Base-by-base conservation (phyloP, 768 basidiomycete species). In the Leccinum incarnatum region DNA sequence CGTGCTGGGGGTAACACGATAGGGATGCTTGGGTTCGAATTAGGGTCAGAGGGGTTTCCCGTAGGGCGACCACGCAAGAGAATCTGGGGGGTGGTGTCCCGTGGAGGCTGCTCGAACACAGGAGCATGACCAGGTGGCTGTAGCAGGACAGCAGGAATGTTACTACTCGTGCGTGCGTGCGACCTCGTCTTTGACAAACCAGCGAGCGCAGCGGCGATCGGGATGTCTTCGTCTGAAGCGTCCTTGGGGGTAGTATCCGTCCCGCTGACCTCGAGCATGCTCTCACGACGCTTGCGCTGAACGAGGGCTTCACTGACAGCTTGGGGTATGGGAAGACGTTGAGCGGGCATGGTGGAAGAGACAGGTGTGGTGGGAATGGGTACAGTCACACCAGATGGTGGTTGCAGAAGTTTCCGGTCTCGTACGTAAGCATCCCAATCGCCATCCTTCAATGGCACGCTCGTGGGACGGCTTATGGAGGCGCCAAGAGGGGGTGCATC, bases 401-500 rank as follows among this genome's bases (percentile, higher is more conserved):
- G 92, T 66, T 91, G 89, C 60, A 95, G 74, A 15, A 97, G 78
- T 68, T 89, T 92, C 56, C 94, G 83, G 52, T 95, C 91, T 48
- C 85, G 85, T 51, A 94, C 81, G 71, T 97, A 96, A 47, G 81
- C 74, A 61, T 95, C 89, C 94, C 94, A 97, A 62, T 90, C 87
- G n/a, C 83, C 79, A 46, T 89, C 85, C 51, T 81, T 68, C 42
- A 89, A 73, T n/a, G 89, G 89, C 5, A 79, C 86, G 64, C 88
- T 91, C 0, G 84, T 87, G 15, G 91, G 88, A 40, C 89, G 80
- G 56, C 80, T 79, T 55, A 89, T 84, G 2, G 84, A 77, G 55
- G 82, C 80, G 14, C 82, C 82, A 15, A 81, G 64, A 23, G 76
- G 67, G 53, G 77, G 71, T 32, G 76, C 69, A 60, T 79, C 75